A percentile compares a stretch with the other conserved stretches of the same genome.
Evolutionary conservation across 2,329 filamentous ascomycete genomes (phyloP).

Genomic region (Didymella keratinophila): DNA sequence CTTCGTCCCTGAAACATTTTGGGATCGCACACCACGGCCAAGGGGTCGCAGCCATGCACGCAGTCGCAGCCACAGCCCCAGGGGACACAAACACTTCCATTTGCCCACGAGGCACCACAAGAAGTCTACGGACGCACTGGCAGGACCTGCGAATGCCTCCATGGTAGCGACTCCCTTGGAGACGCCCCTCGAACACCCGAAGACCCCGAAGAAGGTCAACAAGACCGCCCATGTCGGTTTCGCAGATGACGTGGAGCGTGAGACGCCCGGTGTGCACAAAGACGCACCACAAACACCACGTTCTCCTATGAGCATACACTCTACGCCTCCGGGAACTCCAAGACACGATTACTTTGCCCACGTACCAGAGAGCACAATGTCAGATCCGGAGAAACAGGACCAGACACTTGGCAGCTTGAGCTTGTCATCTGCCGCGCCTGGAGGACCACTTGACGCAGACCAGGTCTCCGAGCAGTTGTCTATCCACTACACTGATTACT

Average conservation of each 20-base stretch:
- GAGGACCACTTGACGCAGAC: constrained; percentile 24
- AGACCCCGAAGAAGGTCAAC: constrained; percentile 22
- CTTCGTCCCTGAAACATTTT: constrained; percentile 94
- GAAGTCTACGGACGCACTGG: constrained; percentile 22
- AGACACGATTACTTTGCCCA: constrained; percentile 28
- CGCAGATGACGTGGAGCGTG: constrained; percentile 48
- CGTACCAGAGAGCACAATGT: neutral
- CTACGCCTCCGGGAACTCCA: constrained; percentile 15
- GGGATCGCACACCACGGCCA: constrained; percentile 79
- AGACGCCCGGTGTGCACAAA: constrained; percentile 1
- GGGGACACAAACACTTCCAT: constrained; percentile 42
- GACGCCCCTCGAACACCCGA: constrained; percentile 17
- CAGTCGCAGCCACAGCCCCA: constrained; percentile 38
- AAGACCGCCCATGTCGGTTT: constrained; percentile 61
- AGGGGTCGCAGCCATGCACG: constrained; percentile 49
- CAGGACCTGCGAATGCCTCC: constrained; percentile 11
- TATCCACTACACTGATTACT: constrained; percentile 71
- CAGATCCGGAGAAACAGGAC: constrained; percentile 36
- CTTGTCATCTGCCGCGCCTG: constrained; percentile 15
- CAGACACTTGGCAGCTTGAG: constrained; percentile 19
- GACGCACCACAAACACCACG: constrained; percentile 20
- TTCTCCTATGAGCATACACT: constrained; percentile 29
- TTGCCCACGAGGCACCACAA: constrained; percentile 33
- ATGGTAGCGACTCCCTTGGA: constrained; percentile 7
- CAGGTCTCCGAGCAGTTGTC: constrained; percentile 39